Evolutionary conservation across 805 yeast genomes (phyloP).

Genomic region (Spathaspora passalidarum): DNA sequence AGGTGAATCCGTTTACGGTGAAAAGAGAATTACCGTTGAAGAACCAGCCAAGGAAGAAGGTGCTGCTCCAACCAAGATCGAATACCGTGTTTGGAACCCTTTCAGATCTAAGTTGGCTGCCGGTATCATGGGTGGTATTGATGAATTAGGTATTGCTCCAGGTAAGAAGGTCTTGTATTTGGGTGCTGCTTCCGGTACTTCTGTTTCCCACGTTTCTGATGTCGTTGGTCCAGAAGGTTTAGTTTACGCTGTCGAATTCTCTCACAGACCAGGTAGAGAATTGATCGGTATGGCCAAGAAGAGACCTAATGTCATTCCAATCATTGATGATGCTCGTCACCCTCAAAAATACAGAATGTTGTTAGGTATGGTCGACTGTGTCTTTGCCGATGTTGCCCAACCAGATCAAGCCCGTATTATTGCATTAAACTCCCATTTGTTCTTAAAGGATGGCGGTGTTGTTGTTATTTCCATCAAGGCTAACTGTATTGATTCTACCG

Average conservation of each 20-base stretch:
- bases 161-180: conserved; percentile 96
- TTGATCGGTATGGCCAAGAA: conserved; percentile 99
- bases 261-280: conserved; percentile 99
- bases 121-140: conserved; percentile 99
- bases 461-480: conserved; percentile 99
- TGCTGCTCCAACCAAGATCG: conserved; percentile 88
- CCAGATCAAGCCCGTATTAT: conserved; percentile 99
- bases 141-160: conserved; percentile 94
- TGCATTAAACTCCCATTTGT: conserved; percentile 96
- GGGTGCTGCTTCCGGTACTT: conserved; percentile 99
- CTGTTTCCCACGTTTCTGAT: conserved; percentile 97
- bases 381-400: conserved; percentile 99
- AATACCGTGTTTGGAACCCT: conserved; percentile 99
- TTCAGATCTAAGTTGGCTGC: conserved; percentile 99
- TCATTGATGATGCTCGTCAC: conserved; percentile 99
- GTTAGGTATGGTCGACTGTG: conserved; percentile 97
- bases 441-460: conserved; percentile 97
- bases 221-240: conserved; percentile 99
- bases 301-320: conserved; percentile 99
- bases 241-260: conserved; percentile 98
- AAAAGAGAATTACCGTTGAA: conserved; percentile 91
- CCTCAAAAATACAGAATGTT: conserved; percentile 99
- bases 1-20: conserved; percentile 98
- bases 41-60: conserved; percentile 88
- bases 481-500: conserved; percentile 99